Evolutionary conservation across 129 eudicot genomes (phyloP).

Genomic region (Oenanthe sinensis): DNA sequence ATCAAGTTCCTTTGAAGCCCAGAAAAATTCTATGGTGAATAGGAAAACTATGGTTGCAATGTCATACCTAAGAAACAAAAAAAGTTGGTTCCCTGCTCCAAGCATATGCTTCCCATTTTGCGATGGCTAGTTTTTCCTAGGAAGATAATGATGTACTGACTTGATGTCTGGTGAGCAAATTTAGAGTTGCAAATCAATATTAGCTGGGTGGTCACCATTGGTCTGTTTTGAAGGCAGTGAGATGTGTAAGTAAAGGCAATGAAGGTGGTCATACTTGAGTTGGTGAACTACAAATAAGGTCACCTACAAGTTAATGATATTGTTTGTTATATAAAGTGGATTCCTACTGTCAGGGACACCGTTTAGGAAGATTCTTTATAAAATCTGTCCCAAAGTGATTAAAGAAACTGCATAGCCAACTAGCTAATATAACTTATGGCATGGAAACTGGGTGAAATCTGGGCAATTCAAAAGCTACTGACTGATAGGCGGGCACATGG

Average conservation of each 20-base stretch:
- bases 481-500: no score
- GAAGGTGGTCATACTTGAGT: neutral
- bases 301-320: no score
- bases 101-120: neutral
- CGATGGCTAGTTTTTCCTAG: neutral
- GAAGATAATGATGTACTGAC: neutral
- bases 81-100: neutral
- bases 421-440: no score
- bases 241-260: neutral
- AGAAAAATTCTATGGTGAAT: neutral
- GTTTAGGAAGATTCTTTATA: no score
- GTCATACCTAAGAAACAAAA: neutral
- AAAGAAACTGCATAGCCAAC: no score
- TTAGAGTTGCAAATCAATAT: neutral
- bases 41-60: neutral
- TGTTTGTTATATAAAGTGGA: no score
- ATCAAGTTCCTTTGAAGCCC: neutral
- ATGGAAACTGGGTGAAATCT: no score
- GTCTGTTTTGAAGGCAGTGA: neutral
- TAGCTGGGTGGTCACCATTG: neutral
- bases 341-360: no score
- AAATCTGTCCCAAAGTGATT: no score
- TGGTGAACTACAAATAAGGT: neutral
- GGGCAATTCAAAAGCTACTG: no score
- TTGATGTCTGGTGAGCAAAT: neutral